These are phyloP conservation scores for Neurospora terricola DNA, from an alignment of 495 filamentous ascomycete genomes.

Conservation along the genomic window DNA sequence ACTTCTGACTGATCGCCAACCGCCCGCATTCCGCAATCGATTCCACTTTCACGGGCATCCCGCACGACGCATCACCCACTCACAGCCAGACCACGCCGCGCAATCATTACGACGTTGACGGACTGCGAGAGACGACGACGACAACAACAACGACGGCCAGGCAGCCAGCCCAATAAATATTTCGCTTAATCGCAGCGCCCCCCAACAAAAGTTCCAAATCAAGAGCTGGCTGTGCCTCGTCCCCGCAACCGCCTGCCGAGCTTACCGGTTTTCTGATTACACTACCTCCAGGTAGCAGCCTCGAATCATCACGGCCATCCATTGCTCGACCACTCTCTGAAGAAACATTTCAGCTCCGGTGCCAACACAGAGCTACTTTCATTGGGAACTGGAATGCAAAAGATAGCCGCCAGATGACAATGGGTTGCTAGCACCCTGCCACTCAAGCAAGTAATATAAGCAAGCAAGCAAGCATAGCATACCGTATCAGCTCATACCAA, in stretches of 20 bases:
- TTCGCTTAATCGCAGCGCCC: not conserved
- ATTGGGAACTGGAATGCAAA: slow-evolving; percentile 6
- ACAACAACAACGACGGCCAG: not conserved
- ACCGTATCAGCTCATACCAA: not conserved
- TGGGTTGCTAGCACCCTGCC: slow-evolving; percentile 10
- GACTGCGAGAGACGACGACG: not conserved
- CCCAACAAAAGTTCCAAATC: not conserved
- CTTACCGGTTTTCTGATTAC: not conserved
- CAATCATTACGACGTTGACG: not conserved
- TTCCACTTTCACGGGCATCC: not conserved
- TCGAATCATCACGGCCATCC: not conserved
- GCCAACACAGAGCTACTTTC: not conserved
- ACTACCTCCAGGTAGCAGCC: not conserved
- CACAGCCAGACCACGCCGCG: not conserved
- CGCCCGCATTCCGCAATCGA: not conserved
- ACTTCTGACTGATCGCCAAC: not conserved
- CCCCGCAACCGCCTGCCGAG: not conserved
- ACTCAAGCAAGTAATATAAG: not conserved
- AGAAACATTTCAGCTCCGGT: not conserved
- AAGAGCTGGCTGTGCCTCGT: not conserved
- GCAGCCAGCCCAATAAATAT: not conserved
- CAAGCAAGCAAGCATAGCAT: not conserved
- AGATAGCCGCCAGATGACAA: slow-evolving; percentile 12
- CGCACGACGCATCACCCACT: not conserved
- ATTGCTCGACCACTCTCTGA: not conserved